A percentile compares a stretch with the other conserved stretches of the same genome.
Evolutionary conservation across 2,329 filamentous ascomycete genomes (phyloP).

Genomic region (Aspergillus fumigatiaffinis): DNA sequence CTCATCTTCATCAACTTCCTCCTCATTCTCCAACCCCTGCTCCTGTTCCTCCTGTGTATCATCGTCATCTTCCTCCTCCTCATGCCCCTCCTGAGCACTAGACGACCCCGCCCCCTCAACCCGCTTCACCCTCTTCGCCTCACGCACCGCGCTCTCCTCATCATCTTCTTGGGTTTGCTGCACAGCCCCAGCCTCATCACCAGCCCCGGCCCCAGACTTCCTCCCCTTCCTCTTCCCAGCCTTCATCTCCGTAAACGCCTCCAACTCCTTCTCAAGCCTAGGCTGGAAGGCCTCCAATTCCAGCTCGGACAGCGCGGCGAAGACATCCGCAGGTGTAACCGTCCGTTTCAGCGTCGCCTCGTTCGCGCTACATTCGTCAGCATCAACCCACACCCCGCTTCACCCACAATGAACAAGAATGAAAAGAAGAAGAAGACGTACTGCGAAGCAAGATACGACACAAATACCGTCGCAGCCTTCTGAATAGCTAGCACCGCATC

Average conservation of each 20-base stretch:
- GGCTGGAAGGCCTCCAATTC: slow-evolving; percentile 59
- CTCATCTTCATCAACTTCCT: slow-evolving; percentile 23
- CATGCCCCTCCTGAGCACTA: slow-evolving; percentile 19
- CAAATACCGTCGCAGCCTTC: slow-evolving; percentile 64
- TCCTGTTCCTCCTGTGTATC: slow-evolving; percentile 28
- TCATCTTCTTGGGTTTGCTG: slow-evolving; percentile 21
- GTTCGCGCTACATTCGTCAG: slow-evolving; percentile 48
- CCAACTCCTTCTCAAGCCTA: slow-evolving; percentile 57
- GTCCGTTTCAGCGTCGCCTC: slow-evolving; percentile 61
- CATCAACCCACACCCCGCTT: not conserved
- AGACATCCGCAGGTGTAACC: slow-evolving; percentile 57
- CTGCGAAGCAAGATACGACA: slow-evolving; percentile 60
- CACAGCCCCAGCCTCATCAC: slow-evolving; percentile 10
- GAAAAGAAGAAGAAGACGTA: slow-evolving; percentile 32
- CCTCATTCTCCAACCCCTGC: slow-evolving; percentile 19
- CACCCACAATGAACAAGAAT: too few species aligned
- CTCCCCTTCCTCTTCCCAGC: slow-evolving; percentile 45
- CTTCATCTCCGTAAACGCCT: slow-evolving; percentile 43
- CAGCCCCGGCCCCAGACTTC: slow-evolving; percentile 30
- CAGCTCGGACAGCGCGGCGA: slow-evolving; percentile 56
- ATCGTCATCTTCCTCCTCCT: slow-evolving; percentile 21
- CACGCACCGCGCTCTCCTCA: slow-evolving; percentile 17
- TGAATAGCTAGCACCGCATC: slow-evolving; percentile 62
- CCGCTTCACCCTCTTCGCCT: slow-evolving; percentile 16
- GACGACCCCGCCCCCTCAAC: slow-evolving; percentile 22